Base-by-base conservation (phyloP, 495 filamentous ascomycete species). In the Thermothielavioides terrestris region DNA sequence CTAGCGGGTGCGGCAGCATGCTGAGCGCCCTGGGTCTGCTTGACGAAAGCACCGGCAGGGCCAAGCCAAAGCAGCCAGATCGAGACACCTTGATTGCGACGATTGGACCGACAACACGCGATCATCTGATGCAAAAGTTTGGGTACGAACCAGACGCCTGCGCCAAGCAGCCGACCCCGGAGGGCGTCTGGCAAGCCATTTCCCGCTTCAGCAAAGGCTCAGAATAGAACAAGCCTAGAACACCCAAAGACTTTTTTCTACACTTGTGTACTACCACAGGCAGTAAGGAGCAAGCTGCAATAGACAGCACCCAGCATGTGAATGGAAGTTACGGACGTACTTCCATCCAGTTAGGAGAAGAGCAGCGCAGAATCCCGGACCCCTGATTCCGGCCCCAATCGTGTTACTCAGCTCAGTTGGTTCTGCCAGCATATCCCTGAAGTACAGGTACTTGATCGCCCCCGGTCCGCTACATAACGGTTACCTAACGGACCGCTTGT, bases 71-170 rank as follows among this genome's bases (percentile, higher is more conserved):
- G 50, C 45, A 54, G 41, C 50, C 51, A 30, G 47, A 17, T 9
- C 53, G 60, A 48, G 65, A 54, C 44, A 77, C 81, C 14, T 83
- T 74, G 58, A 69, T 96, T 51, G 87, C 84, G 11, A 90, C 88
- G 3, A 99, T 99, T 66, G 92, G 92, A 21, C 91, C 94, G 14
- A 99, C 94, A 43, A 99, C 94, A 26, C 72, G 84, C 46, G 84
- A 86, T 62, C 78, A 86, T 68, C 66, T 98, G 39, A 58, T 71
- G 6, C 68, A 69, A 20, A 73, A 74, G 41, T 89, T 88, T 66
- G 82, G 71, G 8, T 82, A 84, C 56, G 74, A 82, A 57, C 79
- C 89, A 15, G 83, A 97, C 71, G 88, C 89, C 30, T 90, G 84
- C 64, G 86, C 92, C 15, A 76, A 73, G 58, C 84, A 71, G 59